Percentiles rank a stretch among this genome's conserved stretches.
phyloP scores from a whole-genome alignment of 1,139 yeast species.

The Yamadazyma dushanensis region DNA sequence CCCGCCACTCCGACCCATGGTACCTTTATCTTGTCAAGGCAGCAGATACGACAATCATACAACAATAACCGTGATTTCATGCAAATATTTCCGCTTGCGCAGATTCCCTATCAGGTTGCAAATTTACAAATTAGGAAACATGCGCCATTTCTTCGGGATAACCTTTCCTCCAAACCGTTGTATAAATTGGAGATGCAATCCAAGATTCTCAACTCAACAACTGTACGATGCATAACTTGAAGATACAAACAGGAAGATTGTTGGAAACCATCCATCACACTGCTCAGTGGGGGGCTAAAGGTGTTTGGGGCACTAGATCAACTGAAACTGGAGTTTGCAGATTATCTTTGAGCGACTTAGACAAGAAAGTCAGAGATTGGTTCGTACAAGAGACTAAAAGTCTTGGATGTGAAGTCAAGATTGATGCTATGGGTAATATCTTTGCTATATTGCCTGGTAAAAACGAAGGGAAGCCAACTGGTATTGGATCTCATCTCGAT shows the following conservation, averaged over 20 bases:
- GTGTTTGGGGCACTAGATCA: constrained; percentile 56
- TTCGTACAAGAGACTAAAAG: constrained; percentile 50
- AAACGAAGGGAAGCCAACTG: constrained; percentile 54
- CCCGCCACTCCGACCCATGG: no score
- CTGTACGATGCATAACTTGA: constrained; percentile 10
- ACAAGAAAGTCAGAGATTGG: constrained; percentile 70
- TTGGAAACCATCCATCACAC: constrained; percentile 59
- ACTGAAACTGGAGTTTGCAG: constrained; percentile 65
- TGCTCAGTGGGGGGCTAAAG: constrained; percentile 62
- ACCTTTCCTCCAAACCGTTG: not conserved
- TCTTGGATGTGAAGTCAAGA: constrained; percentile 57
- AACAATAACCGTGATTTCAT: no score
- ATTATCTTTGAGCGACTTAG: constrained; percentile 60
- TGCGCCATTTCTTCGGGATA: not conserved
- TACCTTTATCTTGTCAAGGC: no score
- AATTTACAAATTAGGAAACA: not conserved
- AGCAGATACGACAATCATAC: no score
- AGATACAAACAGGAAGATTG: constrained; percentile 15
- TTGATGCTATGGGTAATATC: constrained; percentile 67
- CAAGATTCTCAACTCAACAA: no score
- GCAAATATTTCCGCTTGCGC: not conserved
- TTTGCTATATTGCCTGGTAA: constrained; percentile 65
- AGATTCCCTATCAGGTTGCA: not conserved
- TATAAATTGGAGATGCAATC: no score
- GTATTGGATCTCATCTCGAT: constrained; percentile 72